phyloP scores from a whole-genome alignment of 129 eudicot genomes.

The Silybum marianum region DNA sequence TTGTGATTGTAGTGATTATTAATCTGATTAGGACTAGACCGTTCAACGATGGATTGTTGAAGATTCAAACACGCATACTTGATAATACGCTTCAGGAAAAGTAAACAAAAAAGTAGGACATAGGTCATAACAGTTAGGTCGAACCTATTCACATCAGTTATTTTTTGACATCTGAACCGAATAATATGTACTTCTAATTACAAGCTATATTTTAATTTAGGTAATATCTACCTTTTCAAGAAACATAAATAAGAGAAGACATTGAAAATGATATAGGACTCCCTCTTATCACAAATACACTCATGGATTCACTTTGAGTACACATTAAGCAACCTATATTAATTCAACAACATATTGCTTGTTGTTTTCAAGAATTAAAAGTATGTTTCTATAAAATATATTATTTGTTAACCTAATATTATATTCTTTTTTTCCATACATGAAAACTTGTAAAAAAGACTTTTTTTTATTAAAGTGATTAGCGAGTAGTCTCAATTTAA shows the following conservation, averaged over 20 bases:
- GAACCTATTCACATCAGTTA: neutral
- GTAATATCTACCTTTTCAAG: constrained; percentile 9
- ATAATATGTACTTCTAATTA: neutral
- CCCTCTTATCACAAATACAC: constrained; percentile 13
- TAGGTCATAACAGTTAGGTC: neutral
- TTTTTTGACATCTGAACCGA: neutral
- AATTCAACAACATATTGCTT: neutral
- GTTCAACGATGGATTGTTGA: neutral
- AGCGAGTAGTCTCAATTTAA: neutral
- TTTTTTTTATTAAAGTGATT: too few species aligned
- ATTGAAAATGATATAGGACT: neutral
- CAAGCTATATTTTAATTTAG: neutral
- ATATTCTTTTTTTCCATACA: neutral
- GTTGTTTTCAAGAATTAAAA: neutral
- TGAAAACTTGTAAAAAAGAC: neutral
- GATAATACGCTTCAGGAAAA: neutral
- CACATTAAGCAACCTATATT: constrained; percentile 15
- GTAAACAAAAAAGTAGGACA: neutral
- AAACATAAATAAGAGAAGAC: neutral
- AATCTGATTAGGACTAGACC: neutral
- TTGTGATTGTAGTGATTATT: too few species aligned
- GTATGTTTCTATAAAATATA: neutral
- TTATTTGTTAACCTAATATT: neutral
- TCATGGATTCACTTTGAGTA: constrained; percentile 23
- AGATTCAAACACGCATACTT: neutral